These are phyloP conservation scores for Camelina neglecta DNA, from an alignment of 345 rosid species.

Conservation along the genomic window DNA sequence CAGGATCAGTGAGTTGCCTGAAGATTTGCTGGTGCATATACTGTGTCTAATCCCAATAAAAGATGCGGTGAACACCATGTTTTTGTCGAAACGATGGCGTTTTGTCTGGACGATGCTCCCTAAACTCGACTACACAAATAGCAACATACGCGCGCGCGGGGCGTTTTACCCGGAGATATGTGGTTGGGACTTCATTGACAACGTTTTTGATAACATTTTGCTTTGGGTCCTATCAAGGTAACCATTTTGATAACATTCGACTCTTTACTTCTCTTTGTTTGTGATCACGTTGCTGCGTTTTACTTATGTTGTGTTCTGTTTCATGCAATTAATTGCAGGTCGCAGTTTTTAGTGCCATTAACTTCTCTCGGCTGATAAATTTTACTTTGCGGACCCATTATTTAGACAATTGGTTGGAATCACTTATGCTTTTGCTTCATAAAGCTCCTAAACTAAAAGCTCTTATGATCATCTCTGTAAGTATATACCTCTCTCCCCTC, in stretches of 20 bases:
- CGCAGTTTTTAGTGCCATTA: background rate
- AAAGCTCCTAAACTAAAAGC: constrained; percentile 27
- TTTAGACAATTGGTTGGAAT: background rate
- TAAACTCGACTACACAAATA: constrained; percentile 3
- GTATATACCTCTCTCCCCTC: background rate
- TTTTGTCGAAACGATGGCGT: constrained; percentile 15
- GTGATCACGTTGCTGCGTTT: background rate
- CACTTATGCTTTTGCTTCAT: constrained; percentile 21
- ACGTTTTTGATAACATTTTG: no score
- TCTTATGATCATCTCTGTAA: constrained; percentile 4
- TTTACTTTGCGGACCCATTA: no score
- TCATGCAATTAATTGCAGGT: background rate
- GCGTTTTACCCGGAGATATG: no score
- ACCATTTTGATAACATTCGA: background rate
- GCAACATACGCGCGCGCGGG: no score
- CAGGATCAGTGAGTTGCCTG: constrained; percentile 6
- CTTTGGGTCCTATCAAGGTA: background rate
- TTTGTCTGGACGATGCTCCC: background rate
- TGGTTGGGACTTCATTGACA: background rate
- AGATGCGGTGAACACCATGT: background rate
- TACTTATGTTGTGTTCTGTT: background rate
- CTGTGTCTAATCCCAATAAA: background rate
- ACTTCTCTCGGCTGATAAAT: constrained; percentile 10
- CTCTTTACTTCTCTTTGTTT: background rate
- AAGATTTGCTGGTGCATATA: constrained; percentile 1